Evolutionary conservation across 768 basidiomycete species (phyloP), one percentile per base, ranked within the genome.

Genomic region (Kwoniella sp.): DNA sequence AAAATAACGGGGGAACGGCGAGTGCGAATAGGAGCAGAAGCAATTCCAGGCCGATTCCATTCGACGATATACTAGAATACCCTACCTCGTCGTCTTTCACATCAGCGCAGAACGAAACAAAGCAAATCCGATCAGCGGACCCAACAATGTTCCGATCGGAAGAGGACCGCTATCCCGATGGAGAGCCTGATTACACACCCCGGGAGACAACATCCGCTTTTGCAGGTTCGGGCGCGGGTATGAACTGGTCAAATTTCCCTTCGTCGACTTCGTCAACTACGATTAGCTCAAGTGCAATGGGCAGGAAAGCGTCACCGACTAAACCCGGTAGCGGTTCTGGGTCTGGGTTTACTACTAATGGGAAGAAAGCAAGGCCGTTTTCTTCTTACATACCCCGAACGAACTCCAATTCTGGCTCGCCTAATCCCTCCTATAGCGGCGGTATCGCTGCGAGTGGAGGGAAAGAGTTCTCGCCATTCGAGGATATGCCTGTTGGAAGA

Each of bases 141-240:
- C 40, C 48, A 22, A 49, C 52, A 8, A 30, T 8, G 17, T 27
- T 8, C 7, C 22, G 22, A 22, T 10, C 22, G 17, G 24, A 24
- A 5, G 48, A 24, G 5, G 22, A 49, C 22, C 22, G 17, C 48
- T 6, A 33, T 33, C 13, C 33, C 13, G 29, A 52, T 8, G 51
- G 19, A 7, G 52, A 59, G 19, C 2, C 25, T 22, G 72, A 74
- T 30, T 69, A 71, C 53, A 58, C 61, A 19, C 72, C 70, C 2
- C 51, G 64, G 60, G 70, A 74, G 44, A 68, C 71, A 19, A 55
- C 55, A 57, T 69, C 70, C 29, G 55, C 46, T 40, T 67, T 71
- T 51, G 68, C 67, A 17, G 55, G 44, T n/a, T 55, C 54, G 47
- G 25, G 58, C 27, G 68, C 67, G 21, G 55, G 44, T n/a, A 59